Evolutionary conservation across 2,329 filamentous ascomycete genomes (phyloP).

Genomic region (Talaromyces islandicus): DNA sequence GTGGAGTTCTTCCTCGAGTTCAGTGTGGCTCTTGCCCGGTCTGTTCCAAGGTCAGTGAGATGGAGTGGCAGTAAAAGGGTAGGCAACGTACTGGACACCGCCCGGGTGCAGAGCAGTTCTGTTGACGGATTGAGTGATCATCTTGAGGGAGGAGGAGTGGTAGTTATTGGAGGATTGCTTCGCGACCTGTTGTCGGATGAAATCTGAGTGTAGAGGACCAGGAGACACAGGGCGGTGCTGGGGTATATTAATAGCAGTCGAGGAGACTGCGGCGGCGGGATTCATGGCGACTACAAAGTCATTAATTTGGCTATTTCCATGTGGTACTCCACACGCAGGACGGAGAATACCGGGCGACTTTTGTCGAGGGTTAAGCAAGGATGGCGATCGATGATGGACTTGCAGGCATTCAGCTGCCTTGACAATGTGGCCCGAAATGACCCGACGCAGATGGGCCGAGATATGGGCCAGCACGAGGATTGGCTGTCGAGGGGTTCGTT

Average conservation of each 20-base stretch:
- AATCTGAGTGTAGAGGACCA: constrained; percentile 49
- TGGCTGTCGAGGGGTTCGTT: neutral
- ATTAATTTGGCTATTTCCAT: constrained; percentile 19
- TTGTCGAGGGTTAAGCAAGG: neutral
- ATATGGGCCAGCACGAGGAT: neutral
- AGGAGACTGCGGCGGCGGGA: constrained; percentile 21
- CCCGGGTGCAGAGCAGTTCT: constrained; percentile 86
- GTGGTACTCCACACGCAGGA: constrained; percentile 33
- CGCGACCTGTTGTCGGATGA: constrained; percentile 51
- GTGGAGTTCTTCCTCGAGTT: constrained; percentile 95
- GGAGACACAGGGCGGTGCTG: constrained; percentile 36
- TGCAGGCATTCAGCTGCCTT: constrained; percentile 1
- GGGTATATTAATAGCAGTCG: constrained; percentile 40
- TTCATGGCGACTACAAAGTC: constrained; percentile 21
- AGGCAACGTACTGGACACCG: constrained; percentile 72
- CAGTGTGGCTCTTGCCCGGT: constrained; percentile 82
- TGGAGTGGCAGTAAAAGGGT: constrained; percentile 5
- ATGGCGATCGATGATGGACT: neutral
- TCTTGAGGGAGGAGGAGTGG: constrained; percentile 52
- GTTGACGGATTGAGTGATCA: constrained; percentile 63
- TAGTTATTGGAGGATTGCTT: constrained; percentile 55
- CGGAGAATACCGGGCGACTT: constrained; percentile 32
- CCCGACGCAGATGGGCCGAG: constrained; percentile 4
- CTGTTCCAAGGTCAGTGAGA: constrained; percentile 39
- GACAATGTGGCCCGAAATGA: constrained; percentile 9